Percentiles rank a stretch among this genome's conserved stretches.
These are phyloP conservation scores for Naumovozyma dairenensis DNA, from an alignment of 805 yeast genomes.

Conservation along the genomic window DNA sequence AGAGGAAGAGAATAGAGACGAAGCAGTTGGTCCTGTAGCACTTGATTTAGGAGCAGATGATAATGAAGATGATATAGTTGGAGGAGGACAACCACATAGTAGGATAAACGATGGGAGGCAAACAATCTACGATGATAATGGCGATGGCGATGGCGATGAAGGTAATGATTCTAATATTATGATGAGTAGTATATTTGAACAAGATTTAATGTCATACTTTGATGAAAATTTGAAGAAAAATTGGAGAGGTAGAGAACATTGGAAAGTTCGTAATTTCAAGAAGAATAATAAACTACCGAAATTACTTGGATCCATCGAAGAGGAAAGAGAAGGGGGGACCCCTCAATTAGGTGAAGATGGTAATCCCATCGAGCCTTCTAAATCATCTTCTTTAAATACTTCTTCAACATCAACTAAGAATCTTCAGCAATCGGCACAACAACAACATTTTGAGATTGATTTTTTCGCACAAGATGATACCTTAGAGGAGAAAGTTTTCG, in stretches of 20 bases:
- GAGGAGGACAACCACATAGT: too few relatives aligned
- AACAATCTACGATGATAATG: constrained; percentile 8
- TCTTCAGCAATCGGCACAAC: too few relatives aligned
- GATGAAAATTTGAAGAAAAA: constrained; percentile 57
- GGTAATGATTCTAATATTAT: constrained; percentile 9
- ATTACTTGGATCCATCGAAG: too few relatives aligned
- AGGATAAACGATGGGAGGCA: too few relatives aligned
- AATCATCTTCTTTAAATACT: too few relatives aligned
- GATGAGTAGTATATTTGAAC: constrained; percentile 35
- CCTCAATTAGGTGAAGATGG: neutral
- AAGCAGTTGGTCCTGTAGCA: too few relatives aligned
- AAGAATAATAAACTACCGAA: constrained; percentile 18
- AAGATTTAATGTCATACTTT: constrained; percentile 68
- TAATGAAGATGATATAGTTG: constrained; percentile 9
- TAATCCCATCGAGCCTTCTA: too few relatives aligned
- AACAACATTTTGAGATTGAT: constrained; percentile 35
- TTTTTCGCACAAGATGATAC: constrained; percentile 33
- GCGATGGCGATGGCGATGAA: neutral
- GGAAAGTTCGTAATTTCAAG: constrained; percentile 67
- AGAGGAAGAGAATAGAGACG: constrained; percentile 9
- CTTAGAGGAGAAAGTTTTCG: constrained; percentile 35
- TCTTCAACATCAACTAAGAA: constrained; percentile 14
- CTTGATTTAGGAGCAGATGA: constrained; percentile 6
- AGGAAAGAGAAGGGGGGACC: neutral
- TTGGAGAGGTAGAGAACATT: constrained; percentile 92